These are phyloP conservation scores for Pestalotiopsis sp. DNA, from an alignment of 2,329 filamentous ascomycete species.

Conservation along the genomic window DNA sequence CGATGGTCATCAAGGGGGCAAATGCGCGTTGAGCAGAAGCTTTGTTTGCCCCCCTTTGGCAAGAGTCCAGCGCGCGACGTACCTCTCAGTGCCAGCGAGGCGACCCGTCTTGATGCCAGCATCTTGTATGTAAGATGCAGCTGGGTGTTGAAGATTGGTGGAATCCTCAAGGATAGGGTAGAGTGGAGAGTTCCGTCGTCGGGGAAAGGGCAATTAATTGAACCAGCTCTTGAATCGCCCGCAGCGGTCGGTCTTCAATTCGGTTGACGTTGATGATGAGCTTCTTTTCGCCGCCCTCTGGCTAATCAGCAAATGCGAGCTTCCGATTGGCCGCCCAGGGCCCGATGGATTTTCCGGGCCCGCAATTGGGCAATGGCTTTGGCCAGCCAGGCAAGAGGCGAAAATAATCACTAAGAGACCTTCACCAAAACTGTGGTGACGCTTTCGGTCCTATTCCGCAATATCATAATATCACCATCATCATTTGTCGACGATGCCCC, in stretches of 20 bases:
- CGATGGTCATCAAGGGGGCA: background rate
- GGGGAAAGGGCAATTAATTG: background rate
- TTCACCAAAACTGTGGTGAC: background rate
- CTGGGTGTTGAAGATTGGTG: constrained; percentile 8
- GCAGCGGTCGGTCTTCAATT: constrained; percentile 6
- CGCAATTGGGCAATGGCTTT: background rate
- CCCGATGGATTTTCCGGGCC: constrained; percentile 11
- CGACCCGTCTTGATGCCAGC: constrained; percentile 43
- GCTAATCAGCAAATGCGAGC: constrained; percentile 18
- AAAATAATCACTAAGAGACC: constrained; percentile 1
- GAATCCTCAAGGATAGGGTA: constrained; percentile 1
- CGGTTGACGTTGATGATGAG: constrained; percentile 21
- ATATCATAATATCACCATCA: background rate
- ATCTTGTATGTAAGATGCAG: constrained; percentile 30
- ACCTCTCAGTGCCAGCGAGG: constrained; percentile 46
- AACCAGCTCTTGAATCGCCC: constrained; percentile 1
- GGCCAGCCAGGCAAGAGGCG: constrained; percentile 6
- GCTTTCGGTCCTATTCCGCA: background rate
- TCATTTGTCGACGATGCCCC: background rate
- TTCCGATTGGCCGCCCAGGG: constrained; percentile 15
- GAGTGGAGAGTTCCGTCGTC: constrained; percentile 13
- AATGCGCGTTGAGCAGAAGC: background rate
- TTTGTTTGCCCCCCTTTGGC: background rate
- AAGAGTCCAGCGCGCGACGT: constrained; percentile 16
- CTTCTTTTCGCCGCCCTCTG: constrained; percentile 20